Evolutionary conservation across 2,329 filamentous ascomycete genomes (phyloP).

Genomic region (Phyllosticta citribraziliensis): DNA sequence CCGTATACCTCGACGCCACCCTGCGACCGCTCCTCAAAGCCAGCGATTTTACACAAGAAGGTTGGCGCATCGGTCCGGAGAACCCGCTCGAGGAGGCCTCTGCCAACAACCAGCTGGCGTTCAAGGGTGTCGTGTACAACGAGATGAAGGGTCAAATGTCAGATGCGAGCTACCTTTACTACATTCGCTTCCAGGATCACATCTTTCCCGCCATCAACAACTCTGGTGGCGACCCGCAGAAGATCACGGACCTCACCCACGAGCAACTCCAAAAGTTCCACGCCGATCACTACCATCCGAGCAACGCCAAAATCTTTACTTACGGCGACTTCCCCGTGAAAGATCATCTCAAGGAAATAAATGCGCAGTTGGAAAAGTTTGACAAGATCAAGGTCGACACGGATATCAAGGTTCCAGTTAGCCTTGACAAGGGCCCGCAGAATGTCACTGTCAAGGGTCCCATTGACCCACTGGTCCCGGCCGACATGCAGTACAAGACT

Average conservation of each 20-base stretch:
- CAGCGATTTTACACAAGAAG: slow-evolving; percentile 91
- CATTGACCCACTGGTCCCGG: slow-evolving; percentile 74
- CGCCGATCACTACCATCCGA: slow-evolving; percentile 88
- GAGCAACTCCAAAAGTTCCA: slow-evolving; percentile 84
- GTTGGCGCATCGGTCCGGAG: slow-evolving; percentile 91
- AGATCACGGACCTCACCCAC: slow-evolving; percentile 92
- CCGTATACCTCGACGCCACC: slow-evolving; percentile 92
- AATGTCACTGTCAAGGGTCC: slow-evolving; percentile 68
- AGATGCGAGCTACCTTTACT: slow-evolving; percentile 90
- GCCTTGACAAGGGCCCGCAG: slow-evolving; percentile 56
- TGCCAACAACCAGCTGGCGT: slow-evolving; percentile 56
- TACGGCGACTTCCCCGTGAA: slow-evolving; percentile 86
- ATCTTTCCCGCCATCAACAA: slow-evolving; percentile 94
- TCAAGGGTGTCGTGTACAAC: slow-evolving; percentile 98
- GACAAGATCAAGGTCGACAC: slow-evolving; percentile 58
- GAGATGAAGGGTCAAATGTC: slow-evolving; percentile 99
- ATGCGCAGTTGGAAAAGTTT: slow-evolving; percentile 65
- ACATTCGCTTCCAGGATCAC: slow-evolving; percentile 88
- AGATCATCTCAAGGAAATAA: slow-evolving; percentile 71
- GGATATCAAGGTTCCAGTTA: slow-evolving; percentile 67
- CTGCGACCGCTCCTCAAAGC: slow-evolving; percentile 80
- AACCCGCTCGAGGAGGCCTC: slow-evolving; percentile 52
- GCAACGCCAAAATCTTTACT: slow-evolving; percentile 90
- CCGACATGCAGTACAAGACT: slow-evolving; percentile 84
- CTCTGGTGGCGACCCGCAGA: slow-evolving; percentile 90